phyloP scores from a whole-genome alignment of 2,329 filamentous ascomycete species.

The Phaeosphaeria sp. region DNA sequence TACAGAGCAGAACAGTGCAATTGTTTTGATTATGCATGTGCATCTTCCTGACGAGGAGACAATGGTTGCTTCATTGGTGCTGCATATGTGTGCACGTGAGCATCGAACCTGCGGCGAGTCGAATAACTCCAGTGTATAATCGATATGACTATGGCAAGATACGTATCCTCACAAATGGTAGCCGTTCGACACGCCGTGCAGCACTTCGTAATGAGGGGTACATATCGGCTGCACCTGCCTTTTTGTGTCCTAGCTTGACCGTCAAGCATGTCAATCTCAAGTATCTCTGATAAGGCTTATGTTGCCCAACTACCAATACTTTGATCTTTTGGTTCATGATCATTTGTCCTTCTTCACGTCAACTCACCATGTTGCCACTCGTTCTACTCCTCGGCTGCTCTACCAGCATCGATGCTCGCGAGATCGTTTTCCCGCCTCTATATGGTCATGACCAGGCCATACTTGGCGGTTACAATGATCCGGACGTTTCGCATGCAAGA shows the following conservation, averaged over 20 bases:
- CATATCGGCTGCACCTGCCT: constrained; percentile 20
- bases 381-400: background rate
- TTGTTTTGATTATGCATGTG: too few species aligned
- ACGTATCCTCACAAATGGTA: background rate
- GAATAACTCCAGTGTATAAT: background rate
- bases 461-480: constrained; percentile 18
- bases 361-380: background rate
- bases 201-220: constrained; percentile 10
- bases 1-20: too few species aligned
- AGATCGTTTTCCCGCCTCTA: constrained; percentile 55
- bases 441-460: constrained; percentile 44
- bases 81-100: too few species aligned
- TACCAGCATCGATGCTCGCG: constrained; percentile 32
- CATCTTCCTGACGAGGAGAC: too few species aligned
- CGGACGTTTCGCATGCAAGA: constrained; percentile 40
- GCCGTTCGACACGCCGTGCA: background rate
- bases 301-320: background rate
- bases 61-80: too few species aligned
- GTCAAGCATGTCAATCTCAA: constrained; percentile 5
- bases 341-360: background rate
- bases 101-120: background rate
- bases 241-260: constrained; percentile 5
- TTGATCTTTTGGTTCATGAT: background rate
- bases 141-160: background rate
- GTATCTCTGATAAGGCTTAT: constrained; percentile 3